Base-by-base conservation (phyloP, 495 filamentous ascomycete genomes). In the Penicillium mononematosum region DNA sequence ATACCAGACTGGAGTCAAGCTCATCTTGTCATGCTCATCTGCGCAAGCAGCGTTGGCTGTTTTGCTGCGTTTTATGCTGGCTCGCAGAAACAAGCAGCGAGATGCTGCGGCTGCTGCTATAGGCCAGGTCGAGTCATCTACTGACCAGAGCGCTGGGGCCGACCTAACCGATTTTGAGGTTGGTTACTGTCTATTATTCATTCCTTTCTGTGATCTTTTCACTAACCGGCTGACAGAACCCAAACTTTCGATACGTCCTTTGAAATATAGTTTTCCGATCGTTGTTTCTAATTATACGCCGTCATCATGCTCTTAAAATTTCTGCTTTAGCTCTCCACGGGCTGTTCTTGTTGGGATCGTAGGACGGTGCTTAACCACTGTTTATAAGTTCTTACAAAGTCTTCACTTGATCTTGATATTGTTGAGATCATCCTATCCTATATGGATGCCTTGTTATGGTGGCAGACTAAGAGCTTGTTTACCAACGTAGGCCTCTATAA, bases 1-100 rank as follows among this genome's bases (percentile, higher is more conserved):
- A 1, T 74, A 74, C 43, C 62, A 66, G 42, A 72, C 71, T 2
- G 71, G 70, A 12, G 72, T 70, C 48, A 74, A 67, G 29, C 41
- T 74, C 10, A 68, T 71, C 22, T 43, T 74, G 19, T 58, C 68
- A 17, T 74, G 70, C 24, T 56, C 60, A 7, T 58, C 60, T 22
- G 52, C 55, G 16, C 64, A 66, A 29, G 45, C 50, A 5, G 52
- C 25, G 4, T 36, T 66, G n/a, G 61, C 64, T 11, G 25, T 67
- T 24, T 45, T 41, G 5, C 39, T 67, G 45, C 61, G 64, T 4
- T 12, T 60, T 14, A 20, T 67, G 31, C n/a, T 67, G 17, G 25
- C 39, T 38, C 41, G 45, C 32, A 53, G 61, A 14, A 67, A 67
- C 25, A 67, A 59, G 16, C 38, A 34, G 29, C 53, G 61, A 59